phyloP scores from a whole-genome alignment of 2,329 filamentous ascomycete genomes.

The Penicillium sp. region DNA sequence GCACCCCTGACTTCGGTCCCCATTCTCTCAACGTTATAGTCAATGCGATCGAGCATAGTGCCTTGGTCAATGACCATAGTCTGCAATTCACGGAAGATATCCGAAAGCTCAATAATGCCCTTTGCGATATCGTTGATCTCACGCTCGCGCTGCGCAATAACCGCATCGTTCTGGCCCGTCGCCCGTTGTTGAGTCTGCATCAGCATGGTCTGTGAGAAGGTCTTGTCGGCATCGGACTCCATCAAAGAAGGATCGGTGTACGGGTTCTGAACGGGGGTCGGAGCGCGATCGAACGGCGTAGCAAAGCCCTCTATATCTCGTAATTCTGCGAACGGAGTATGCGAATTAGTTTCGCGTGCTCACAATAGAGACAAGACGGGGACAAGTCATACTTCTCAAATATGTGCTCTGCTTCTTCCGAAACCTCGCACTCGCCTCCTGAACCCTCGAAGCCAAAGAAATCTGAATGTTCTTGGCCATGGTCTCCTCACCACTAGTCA shows the following conservation, averaged over 20 bases:
- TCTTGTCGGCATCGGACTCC: conserved; percentile 91
- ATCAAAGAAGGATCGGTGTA: conserved; percentile 85
- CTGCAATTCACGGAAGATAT: conserved; percentile 95
- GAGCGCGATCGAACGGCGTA: conserved; percentile 51
- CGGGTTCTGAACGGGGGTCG: conserved; percentile 57
- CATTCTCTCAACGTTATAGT: conserved; percentile 98
- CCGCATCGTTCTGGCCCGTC: conserved; percentile 68
- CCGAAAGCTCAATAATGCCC: conserved; percentile 93
- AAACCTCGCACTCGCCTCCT: conserved; percentile 88
- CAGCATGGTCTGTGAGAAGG: conserved; percentile 85
- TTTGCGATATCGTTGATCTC: conserved; percentile 98
- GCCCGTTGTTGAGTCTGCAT: conserved; percentile 69
- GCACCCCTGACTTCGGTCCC: conserved; percentile 88
- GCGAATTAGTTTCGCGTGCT: conserved; percentile 10
- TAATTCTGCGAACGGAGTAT: conserved; percentile 57
- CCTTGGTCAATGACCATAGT: conserved; percentile 93
- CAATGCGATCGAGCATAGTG: conserved; percentile 88
- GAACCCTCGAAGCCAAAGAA: conserved; percentile 80
- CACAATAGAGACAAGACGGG: not conserved
- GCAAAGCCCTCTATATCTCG: conserved; percentile 68
- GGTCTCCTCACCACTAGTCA: conserved; percentile 81
- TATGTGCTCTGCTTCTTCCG: conserved; percentile 97
- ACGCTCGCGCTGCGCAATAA: conserved; percentile 86
- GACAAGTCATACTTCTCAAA: conserved; percentile 70
- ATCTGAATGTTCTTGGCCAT: conserved; percentile 98